Evolutionary conservation across 768 basidiomycete genomes (phyloP).

Genomic region (Harrya chromipes): DNA sequence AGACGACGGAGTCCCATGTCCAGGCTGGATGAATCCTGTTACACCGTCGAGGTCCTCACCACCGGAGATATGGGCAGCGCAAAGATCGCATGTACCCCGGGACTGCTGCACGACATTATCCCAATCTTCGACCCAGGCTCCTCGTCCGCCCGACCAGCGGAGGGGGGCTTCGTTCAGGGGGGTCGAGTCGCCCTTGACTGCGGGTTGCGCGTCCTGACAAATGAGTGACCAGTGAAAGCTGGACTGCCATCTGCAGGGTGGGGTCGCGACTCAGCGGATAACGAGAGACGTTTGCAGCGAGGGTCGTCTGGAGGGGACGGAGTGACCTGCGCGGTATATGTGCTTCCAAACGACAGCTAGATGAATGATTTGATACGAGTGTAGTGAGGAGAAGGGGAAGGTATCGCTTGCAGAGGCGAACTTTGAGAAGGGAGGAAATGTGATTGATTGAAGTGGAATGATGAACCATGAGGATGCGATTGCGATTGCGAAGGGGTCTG

Average conservation of each 20-base stretch:
- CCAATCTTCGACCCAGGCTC: conserved; percentile 21
- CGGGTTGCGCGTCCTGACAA: neutral
- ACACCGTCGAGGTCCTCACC: neutral
- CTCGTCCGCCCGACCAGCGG: conserved; percentile 19
- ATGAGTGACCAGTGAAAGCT: neutral
- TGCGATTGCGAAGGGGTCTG: conserved; percentile 8
- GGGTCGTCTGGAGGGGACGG: neutral
- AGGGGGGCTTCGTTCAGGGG: conserved; percentile 18
- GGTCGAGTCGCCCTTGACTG: conserved; percentile 4
- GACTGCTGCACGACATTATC: conserved; percentile 1
- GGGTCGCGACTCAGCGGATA: conserved; percentile 5
- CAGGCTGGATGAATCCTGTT: neutral
- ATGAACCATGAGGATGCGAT: neutral
- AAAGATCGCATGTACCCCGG: neutral
- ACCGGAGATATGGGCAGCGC: neutral
- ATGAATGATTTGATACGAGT: conserved; percentile 15
- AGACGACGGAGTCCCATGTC: neutral
- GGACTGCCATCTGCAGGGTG: neutral
- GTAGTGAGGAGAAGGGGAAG: conserved; percentile 9
- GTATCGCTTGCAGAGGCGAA: neutral
- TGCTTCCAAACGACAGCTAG: conserved; percentile 12
- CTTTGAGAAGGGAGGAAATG: conserved; percentile 2
- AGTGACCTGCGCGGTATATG: neutral
- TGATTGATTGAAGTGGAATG: conserved; percentile 5
- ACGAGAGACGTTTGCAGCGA: conserved; percentile 6